A percentile compares a stretch with the other conserved stretches of the same genome.
Evolutionary conservation across 805 yeast genomes (phyloP).

Genomic region (Dipodascus geniculatus): DNA sequence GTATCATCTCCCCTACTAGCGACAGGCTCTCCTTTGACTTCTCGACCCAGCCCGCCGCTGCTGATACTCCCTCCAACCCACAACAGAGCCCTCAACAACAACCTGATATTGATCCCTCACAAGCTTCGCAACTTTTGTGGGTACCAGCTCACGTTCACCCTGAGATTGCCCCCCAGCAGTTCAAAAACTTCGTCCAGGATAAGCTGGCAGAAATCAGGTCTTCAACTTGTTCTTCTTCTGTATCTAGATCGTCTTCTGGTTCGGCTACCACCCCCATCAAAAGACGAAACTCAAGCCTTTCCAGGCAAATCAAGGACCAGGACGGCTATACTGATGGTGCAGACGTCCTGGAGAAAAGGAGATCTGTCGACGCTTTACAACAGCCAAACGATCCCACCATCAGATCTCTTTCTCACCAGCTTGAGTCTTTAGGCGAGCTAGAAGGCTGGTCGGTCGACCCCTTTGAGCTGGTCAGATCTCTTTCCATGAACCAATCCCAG

Average conservation of each 20-base stretch:
- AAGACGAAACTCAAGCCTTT: slow-evolving; percentile 22
- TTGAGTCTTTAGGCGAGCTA: slow-evolving; percentile 58
- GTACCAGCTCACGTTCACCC: slow-evolving; percentile 95
- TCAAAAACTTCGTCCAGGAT: slow-evolving; percentile 30
- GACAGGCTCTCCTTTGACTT: slow-evolving; percentile 1
- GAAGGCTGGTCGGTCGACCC: slow-evolving; percentile 59
- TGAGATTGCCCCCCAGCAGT: slow-evolving; percentile 83
- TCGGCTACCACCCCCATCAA: neutral
- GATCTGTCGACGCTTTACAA: slow-evolving; percentile 6
- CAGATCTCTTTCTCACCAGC: slow-evolving; percentile 44
- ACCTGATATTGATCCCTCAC: slow-evolving; percentile 9
- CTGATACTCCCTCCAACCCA: neutral
- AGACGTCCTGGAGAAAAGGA: slow-evolving; percentile 21
- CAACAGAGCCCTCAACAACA: neutral
- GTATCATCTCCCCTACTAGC: slow-evolving; percentile 3
- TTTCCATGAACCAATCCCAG: slow-evolving; percentile 30
- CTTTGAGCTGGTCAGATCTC: slow-evolving; percentile 66
- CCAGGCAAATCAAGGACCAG: slow-evolving; percentile 24
- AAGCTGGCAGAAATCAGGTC: slow-evolving; percentile 27
- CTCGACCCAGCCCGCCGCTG: neutral
- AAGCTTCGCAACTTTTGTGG: slow-evolving; percentile 51
- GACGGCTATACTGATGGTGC: slow-evolving; percentile 24
- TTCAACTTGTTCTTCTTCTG: slow-evolving; percentile 1
- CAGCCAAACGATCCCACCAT: slow-evolving; percentile 17
- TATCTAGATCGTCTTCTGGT: neutral